phyloP scores from a whole-genome alignment of 2,329 filamentous ascomycete species.

The Aureobasidium sp. region DNA sequence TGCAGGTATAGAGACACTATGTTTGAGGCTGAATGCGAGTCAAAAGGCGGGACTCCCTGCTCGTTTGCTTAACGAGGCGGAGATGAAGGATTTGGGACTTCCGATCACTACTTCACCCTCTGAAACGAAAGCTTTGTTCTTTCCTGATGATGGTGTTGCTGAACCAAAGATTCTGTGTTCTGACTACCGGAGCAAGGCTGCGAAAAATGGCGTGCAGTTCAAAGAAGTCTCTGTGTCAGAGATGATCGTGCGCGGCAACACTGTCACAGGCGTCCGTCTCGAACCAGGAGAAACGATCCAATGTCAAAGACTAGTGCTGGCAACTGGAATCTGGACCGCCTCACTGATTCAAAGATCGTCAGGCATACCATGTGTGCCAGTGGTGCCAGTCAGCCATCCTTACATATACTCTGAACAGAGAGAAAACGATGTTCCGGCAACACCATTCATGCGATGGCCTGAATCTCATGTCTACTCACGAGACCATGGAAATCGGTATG shows the following conservation, averaged over 20 bases:
- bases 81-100: neutral
- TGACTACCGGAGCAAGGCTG: neutral
- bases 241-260: neutral
- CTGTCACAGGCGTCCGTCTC: neutral
- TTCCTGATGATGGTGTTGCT: conserved; percentile 16
- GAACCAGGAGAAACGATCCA: neutral
- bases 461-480: conserved; percentile 32
- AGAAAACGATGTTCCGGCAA: conserved; percentile 7
- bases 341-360: neutral
- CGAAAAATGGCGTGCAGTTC: neutral
- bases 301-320: conserved; percentile 5
- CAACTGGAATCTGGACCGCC: conserved; percentile 28
- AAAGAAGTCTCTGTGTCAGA: neutral
- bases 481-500: conserved; percentile 30
- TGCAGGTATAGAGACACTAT: neutral
- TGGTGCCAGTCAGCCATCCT: conserved; percentile 32
- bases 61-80: neutral
- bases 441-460: conserved; percentile 32
- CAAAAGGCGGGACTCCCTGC: neutral
- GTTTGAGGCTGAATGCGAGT: neutral
- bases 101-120: neutral
- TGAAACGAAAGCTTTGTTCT: conserved; percentile 4
- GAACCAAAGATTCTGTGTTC: conserved; percentile 14
- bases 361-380: conserved; percentile 25
- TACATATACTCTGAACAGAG: conserved; percentile 27